Evolutionary conservation across 192 early-diverging fungal genomes (phyloP).

Genomic region (Geranomyces michiganensis): DNA sequence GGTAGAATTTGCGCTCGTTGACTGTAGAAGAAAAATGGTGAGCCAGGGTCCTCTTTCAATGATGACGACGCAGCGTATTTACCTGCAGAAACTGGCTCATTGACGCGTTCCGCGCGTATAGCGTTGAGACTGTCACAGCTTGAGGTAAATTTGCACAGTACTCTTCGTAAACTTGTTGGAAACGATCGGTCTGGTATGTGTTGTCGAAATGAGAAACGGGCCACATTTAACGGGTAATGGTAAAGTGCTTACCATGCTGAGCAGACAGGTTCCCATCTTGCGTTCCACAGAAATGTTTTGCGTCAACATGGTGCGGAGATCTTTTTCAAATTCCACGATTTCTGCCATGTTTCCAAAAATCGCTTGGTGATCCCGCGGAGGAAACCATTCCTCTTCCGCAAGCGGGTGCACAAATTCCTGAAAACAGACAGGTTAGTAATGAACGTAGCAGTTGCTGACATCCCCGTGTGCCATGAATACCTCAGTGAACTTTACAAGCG

Average conservation of each 20-base stretch:
- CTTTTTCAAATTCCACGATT: slow-evolving; percentile 29
- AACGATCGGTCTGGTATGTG: slow-evolving; percentile 34
- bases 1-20: slow-evolving; percentile 22
- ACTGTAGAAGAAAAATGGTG: slow-evolving; percentile 10
- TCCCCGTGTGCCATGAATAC: background rate
- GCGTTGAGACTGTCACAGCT: slow-evolving; percentile 31
- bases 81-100: slow-evolving; percentile 39
- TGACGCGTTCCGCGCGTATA: slow-evolving; percentile 30
- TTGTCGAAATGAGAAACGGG: background rate
- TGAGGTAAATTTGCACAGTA: slow-evolving; percentile 34
- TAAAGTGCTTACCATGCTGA: background rate
- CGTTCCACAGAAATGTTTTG: background rate
- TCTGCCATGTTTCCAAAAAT: slow-evolving; percentile 39
- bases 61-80: background rate
- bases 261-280: background rate
- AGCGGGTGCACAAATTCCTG: slow-evolving; percentile 42
- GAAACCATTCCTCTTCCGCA: slow-evolving; percentile 29
- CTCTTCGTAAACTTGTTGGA: slow-evolving; percentile 32
- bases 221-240: background rate
- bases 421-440: background rate
- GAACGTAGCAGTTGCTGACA: background rate
- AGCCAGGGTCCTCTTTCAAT: background rate
- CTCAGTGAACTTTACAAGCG: slow-evolving; percentile 21
- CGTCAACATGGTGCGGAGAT: background rate
- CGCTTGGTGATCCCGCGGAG: slow-evolving; percentile 27